Conservation (phyloP, 768 basidiomycete species). For the Hebeloma cylindrosporum region DNA sequence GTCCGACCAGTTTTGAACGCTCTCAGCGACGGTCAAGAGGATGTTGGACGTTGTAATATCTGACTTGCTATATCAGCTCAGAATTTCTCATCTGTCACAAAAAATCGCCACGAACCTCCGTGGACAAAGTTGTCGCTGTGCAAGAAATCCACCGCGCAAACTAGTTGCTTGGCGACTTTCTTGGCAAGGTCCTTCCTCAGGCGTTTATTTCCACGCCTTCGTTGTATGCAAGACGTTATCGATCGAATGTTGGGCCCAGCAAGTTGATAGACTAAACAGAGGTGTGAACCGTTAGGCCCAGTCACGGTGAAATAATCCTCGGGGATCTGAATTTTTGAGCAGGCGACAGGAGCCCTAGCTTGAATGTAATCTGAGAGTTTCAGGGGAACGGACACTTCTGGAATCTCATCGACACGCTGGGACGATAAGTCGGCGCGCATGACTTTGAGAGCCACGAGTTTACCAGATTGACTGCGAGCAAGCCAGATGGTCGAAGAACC, state of each 20-base stretch:
- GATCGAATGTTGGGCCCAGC: constrained; percentile 40
- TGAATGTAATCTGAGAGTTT: constrained; percentile 31
- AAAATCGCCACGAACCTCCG: constrained; percentile 30
- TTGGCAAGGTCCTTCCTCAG: constrained; percentile 35
- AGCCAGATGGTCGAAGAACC: constrained; percentile 45
- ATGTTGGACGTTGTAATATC: constrained; percentile 42
- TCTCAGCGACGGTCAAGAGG: constrained; percentile 28
- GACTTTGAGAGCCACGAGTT: constrained; percentile 34
- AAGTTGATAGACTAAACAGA: constrained; percentile 46
- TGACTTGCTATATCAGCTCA: constrained; percentile 17
- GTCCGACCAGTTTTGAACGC: constrained; percentile 33
- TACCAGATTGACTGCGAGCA: constrained; percentile 23
- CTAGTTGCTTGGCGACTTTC: constrained; percentile 34
- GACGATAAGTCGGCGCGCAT: constrained; percentile 36
- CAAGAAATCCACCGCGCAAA: constrained; percentile 27
- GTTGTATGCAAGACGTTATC: constrained; percentile 31
- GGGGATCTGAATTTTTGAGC: constrained; percentile 26
- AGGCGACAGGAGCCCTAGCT: too few relatives aligned
- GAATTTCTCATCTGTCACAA: background rate
- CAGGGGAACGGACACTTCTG: constrained; percentile 33
- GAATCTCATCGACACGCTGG: constrained; percentile 20
- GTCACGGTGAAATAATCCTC: constrained; percentile 45
- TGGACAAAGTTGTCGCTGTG: constrained; percentile 36
- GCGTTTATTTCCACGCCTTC: constrained; percentile 28
- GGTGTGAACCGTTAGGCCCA: constrained; percentile 53